Evolutionary conservation across 164 flowering plant genomes (phyloP).

Genomic region (Litsea cubeba): DNA sequence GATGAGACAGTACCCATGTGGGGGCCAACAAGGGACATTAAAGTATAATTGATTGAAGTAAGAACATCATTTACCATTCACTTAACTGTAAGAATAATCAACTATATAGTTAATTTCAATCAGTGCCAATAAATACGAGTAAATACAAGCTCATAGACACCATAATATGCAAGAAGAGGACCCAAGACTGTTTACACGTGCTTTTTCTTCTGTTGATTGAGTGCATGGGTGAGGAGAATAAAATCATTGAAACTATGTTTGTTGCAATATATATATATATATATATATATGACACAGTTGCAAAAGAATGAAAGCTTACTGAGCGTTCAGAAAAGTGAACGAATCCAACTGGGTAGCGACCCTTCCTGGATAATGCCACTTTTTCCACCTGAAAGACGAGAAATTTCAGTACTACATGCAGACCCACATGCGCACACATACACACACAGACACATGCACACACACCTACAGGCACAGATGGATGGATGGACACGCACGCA

Average conservation of each 20-base stretch:
- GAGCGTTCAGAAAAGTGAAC: slow-evolving; percentile 34
- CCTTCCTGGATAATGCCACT: slow-evolving; percentile 36
- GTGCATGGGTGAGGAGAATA: background rate
- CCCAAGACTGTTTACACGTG: background rate
- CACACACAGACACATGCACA: too few relatives aligned
- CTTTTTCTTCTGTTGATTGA: background rate
- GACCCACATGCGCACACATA: too few relatives aligned
- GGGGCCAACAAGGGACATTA: background rate
- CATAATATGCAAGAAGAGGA: background rate
- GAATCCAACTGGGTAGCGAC: slow-evolving; percentile 33
- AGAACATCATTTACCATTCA: background rate
- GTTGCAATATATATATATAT: background rate
- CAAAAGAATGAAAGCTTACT: slow-evolving; percentile 16
- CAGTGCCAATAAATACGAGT: background rate
- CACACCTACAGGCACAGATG: too few relatives aligned
- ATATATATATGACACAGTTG: background rate
- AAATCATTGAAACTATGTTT: slow-evolving; percentile 2
- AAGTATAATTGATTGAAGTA: background rate
- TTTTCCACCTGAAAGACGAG: slow-evolving; percentile 33
- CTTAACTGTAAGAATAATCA: background rate
- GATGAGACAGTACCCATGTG: background rate
- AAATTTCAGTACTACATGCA: background rate
- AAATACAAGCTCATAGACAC: slow-evolving; percentile 2
- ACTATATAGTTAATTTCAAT: background rate
- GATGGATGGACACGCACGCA: too few relatives aligned